Percentiles rank a stretch among this genome's conserved stretches.
Conservation (phyloP, 2,329 filamentous ascomycete genomes). For the Raffaelea albimanens region DNA sequence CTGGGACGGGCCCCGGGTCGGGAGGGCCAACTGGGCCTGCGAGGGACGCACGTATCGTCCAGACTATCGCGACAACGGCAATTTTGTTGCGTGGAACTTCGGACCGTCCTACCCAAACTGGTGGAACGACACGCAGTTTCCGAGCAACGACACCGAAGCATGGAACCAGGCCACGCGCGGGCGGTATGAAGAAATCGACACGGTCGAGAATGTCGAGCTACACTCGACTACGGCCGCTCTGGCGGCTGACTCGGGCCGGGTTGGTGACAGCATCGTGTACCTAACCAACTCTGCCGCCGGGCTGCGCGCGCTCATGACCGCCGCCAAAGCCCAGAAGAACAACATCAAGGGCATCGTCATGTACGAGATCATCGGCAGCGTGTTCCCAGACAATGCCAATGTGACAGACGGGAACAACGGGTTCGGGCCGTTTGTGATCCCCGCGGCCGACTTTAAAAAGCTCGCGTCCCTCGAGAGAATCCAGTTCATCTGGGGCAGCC, state of each 20-base stretch:
- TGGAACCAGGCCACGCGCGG: conserved; percentile 23
- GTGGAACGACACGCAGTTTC: conserved; percentile 26
- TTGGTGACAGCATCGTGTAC: conserved; percentile 21
- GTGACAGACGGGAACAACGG: not conserved
- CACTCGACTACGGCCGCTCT: conserved; percentile 23
- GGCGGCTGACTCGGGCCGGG: conserved; percentile 22
- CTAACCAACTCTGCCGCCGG: conserved; percentile 25
- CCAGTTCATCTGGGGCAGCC: conserved; percentile 20
- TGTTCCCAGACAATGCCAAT: conserved; percentile 15
- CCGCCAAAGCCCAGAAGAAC: conserved; percentile 22
- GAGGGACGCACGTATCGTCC: too few species aligned
- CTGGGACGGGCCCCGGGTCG: too few species aligned
- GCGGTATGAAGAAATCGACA: conserved; percentile 26
- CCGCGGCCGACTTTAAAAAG: conserved; percentile 17
- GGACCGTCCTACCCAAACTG: conserved; percentile 20
- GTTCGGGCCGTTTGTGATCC: conserved; percentile 17
- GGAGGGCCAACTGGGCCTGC: too few species aligned
- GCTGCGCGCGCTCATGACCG: conserved; percentile 23
- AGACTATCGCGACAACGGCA: too few species aligned
- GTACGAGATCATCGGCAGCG: conserved; percentile 19
- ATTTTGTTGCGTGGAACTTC: conserved; percentile 20
- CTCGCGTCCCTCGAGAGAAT: conserved; percentile 14
- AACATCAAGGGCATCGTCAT: conserved; percentile 26
- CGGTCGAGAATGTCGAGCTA: conserved; percentile 20
- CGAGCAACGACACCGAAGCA: conserved; percentile 17